Percentiles rank a stretch among this genome's conserved stretches.
Conservation (phyloP, 2,329 filamentous ascomycete genomes). For the Periconia macrospinosa region DNA sequence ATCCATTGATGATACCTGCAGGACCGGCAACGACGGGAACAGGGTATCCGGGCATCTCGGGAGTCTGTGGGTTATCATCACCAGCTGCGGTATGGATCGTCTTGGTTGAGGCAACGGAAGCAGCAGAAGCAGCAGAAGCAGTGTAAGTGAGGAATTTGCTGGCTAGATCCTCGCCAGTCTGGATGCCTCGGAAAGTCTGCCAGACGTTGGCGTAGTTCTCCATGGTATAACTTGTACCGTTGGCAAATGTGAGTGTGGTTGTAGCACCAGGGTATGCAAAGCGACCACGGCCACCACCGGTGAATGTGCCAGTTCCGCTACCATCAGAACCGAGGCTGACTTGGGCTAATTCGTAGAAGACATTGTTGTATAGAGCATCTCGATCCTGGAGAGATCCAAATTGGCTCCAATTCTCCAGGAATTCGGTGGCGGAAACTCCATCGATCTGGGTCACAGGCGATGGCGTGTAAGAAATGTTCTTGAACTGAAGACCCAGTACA, state of each 20-base stretch:
- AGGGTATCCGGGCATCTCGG: slow-evolving; percentile 47
- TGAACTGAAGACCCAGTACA: slow-evolving; percentile 47
- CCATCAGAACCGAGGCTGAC: slow-evolving; percentile 46
- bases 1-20: slow-evolving; percentile 49
- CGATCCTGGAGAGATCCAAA: slow-evolving; percentile 57
- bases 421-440: slow-evolving; percentile 53
- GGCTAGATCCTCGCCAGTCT: slow-evolving; percentile 45
- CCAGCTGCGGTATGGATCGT: slow-evolving; percentile 11
- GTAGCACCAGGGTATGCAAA: slow-evolving; percentile 47
- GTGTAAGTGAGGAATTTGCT: slow-evolving; percentile 38
- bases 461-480: slow-evolving; percentile 49
- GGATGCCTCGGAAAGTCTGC: slow-evolving; percentile 43
- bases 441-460: slow-evolving; percentile 61
- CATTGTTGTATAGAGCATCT: slow-evolving; percentile 60
- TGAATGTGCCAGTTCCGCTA: slow-evolving; percentile 47
- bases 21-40: slow-evolving; percentile 42
- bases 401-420: slow-evolving; percentile 51
- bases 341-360: slow-evolving; percentile 51
- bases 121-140: background rate
- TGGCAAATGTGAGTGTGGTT: slow-evolving; percentile 50
- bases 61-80: slow-evolving; percentile 1
- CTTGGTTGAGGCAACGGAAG: slow-evolving; percentile 2
- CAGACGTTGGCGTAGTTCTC: slow-evolving; percentile 47
- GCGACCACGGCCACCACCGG: slow-evolving; percentile 47
- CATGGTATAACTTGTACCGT: slow-evolving; percentile 44